Percentiles rank a stretch among this genome's conserved stretches.
Evolutionary conservation across 78 protist species (phyloP).

Genomic region (Isochrysis galbana): DNA sequence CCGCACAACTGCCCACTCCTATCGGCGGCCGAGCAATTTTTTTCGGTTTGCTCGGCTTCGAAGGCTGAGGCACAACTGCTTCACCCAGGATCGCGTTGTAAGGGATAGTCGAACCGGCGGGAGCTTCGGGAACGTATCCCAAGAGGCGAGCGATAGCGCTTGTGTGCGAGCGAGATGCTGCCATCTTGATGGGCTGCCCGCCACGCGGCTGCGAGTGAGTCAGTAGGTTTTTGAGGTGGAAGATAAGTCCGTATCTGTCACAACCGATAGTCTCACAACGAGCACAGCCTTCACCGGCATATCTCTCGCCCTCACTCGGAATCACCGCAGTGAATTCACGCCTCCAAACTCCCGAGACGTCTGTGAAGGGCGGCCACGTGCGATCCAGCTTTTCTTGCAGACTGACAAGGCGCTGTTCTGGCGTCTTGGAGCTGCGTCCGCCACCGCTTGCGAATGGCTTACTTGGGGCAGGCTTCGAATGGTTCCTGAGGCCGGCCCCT

Average conservation of each 20-base stretch:
- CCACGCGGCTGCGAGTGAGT: not conserved
- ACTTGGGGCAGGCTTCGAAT: too few species aligned
- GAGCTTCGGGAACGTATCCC: not conserved
- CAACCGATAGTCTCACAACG: not conserved
- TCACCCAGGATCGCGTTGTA: too few species aligned
- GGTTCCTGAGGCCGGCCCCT: not conserved
- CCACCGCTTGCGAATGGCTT: too few species aligned
- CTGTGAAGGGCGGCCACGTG: not conserved
- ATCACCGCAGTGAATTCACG: not conserved
- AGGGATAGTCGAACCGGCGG: too few species aligned
- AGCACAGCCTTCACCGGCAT: not conserved
- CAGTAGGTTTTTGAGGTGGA: conserved; percentile 5
- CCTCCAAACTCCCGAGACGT: not conserved
- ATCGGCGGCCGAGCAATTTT: not conserved
- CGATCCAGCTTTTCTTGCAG: not conserved
- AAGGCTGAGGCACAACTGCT: too few species aligned
- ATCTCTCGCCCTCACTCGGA: not conserved
- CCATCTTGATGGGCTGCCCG: not conserved
- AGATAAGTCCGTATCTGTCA: not conserved
- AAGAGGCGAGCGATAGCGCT: not conserved
- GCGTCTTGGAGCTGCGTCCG: not conserved
- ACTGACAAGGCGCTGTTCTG: not conserved
- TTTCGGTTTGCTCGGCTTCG: not conserved
- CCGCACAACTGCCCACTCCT: not conserved
- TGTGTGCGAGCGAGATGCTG: not conserved